Percentiles rank a stretch among this genome's conserved stretches.
These are phyloP conservation scores for Xylaria acuta DNA, from an alignment of 495 filamentous ascomycete species.

Conservation along the genomic window DNA sequence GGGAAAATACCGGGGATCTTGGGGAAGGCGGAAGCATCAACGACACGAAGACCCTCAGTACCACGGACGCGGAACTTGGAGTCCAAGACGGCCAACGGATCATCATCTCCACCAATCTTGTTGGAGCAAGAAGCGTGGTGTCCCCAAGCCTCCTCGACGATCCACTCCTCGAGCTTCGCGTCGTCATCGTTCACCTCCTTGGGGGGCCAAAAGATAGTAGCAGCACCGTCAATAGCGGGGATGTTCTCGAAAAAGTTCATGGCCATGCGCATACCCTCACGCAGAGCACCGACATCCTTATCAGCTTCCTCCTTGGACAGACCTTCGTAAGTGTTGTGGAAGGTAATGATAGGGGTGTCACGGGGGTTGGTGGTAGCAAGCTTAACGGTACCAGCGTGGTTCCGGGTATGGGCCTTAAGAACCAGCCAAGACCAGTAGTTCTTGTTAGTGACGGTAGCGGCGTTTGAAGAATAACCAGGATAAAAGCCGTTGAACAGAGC, in stretches of 20 bases:
- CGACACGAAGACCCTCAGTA: constrained; percentile 63
- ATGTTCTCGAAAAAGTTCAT: constrained; percentile 50
- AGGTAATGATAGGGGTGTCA: constrained; percentile 60
- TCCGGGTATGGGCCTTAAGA: constrained; percentile 59
- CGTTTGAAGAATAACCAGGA: constrained; percentile 46
- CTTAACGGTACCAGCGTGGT: constrained; percentile 58
- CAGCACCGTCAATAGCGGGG: constrained; percentile 54
- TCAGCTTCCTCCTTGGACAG: constrained; percentile 28
- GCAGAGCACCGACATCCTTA: constrained; percentile 48
- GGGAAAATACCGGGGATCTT: constrained; percentile 60
- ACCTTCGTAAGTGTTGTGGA: constrained; percentile 61
- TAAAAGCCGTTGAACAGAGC: constrained; percentile 61
- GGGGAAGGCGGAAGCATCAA: constrained; percentile 64
- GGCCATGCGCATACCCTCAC: constrained; percentile 52
- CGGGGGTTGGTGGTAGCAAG: constrained; percentile 59
- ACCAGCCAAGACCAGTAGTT: constrained; percentile 57
- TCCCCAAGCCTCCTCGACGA: constrained; percentile 62
- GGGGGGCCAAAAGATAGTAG: constrained; percentile 59
- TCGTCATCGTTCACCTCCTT: constrained; percentile 45
- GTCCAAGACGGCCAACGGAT: constrained; percentile 65
- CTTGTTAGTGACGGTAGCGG: constrained; percentile 38
- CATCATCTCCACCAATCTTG: constrained; percentile 61
- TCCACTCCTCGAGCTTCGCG: constrained; percentile 51
- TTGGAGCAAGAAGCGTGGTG: constrained; percentile 66
- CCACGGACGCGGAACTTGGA: constrained; percentile 63